phyloP scores from a whole-genome alignment of 2,329 filamentous ascomycete genomes.

The Trichoderma endophyticum region DNA sequence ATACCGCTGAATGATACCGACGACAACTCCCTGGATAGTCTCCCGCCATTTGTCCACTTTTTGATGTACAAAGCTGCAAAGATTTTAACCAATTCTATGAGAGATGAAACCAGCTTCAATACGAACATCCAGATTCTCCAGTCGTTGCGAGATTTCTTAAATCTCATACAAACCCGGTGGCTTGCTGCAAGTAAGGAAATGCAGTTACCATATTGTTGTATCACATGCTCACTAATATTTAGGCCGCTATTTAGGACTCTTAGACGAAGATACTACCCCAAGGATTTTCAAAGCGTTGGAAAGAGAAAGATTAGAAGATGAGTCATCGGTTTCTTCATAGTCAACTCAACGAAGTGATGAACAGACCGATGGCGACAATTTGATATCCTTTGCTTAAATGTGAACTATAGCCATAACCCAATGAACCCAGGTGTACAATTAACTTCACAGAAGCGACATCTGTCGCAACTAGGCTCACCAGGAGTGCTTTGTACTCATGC shows the following conservation, averaged over 20 bases:
- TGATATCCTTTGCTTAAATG: neutral
- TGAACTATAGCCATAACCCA: neutral
- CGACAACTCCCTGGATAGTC: neutral
- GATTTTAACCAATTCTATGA: neutral
- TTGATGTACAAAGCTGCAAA: neutral
- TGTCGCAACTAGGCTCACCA: neutral
- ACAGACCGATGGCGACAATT: neutral
- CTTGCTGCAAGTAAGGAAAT: neutral
- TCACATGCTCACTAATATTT: neutral
- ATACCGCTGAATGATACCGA: neutral
- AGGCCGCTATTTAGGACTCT: neutral
- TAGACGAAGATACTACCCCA: constrained; percentile 1
- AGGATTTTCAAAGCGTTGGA: neutral
- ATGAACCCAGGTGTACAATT: neutral
- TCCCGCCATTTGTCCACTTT: neutral
- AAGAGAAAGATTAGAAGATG: neutral
- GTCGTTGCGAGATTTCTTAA: neutral
- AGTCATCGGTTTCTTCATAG: neutral
- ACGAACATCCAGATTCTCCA: neutral
- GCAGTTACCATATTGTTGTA: too few species aligned
- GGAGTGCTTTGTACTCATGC: neutral
- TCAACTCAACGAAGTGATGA: neutral
- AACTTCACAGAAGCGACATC: neutral
- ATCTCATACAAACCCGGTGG: neutral
- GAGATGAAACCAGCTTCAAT: neutral